Evolutionary conservation across 2,329 filamentous ascomycete genomes (phyloP), one percentile per base, ranked within the genome.

Genomic region (Aspergillus viridinutans): DNA sequence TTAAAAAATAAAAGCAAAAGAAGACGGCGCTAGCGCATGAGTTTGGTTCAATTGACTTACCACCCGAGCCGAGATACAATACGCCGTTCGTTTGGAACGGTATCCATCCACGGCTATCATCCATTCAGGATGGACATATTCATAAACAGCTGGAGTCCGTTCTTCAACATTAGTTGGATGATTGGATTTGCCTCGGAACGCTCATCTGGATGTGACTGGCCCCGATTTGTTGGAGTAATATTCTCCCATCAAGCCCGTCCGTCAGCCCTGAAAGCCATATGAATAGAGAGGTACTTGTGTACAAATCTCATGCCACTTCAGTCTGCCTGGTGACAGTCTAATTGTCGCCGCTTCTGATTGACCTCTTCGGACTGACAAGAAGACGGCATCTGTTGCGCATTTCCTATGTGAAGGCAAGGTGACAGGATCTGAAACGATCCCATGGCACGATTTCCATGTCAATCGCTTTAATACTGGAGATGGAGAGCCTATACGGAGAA

Each of bases 11-110:
- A 56, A 50, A 53, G 45, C 26, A 52, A 48, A 40, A 20, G 28
- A 50, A 56, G 50, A 38, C 32, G 32, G 49, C 58, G 56, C 60
- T 62, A 61, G 55, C 57, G 54, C 32, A 17, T 17, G 14, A 17
- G 32, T 38, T 38, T 38, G 32, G 32, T 38, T 17, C 14, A 38
- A 38, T 38, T 38, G 32, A 38, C 23, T 20, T 45, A 21, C 42
- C 42, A 23, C 40, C 40, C 40, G 20, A 43, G 40, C 42, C n/a
- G 21, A 47, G 21, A 23, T 47, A 47, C 21, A 47, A 25, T 47
- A 55, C 58, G 12, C 23, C 47, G 8, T 2, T 21, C 43, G 59
- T 63, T 61, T 56, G 32, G 43, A 26, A 7, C 52, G 29, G 58
- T 59, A 61, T 57, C 55, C 48, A 61, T 57, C 55, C 48, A 38